Conservation (phyloP, 768 basidiomycete species). For the Psilocybe tampanensis region DNA sequence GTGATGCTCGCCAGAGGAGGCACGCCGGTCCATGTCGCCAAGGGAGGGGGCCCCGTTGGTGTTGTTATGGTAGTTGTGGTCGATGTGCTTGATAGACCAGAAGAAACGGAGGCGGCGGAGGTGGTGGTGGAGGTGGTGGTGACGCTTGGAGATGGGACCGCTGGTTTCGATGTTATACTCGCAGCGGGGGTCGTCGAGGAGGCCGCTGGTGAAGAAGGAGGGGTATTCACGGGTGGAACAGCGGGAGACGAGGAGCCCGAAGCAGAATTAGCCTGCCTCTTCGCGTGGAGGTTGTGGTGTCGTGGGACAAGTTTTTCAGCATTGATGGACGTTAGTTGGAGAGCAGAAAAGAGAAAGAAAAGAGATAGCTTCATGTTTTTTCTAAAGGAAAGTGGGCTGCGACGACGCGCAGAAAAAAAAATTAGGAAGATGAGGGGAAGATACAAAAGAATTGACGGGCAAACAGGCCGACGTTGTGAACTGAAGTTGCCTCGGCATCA, state of each 20-base stretch:
- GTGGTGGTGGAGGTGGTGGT: conserved; percentile 12
- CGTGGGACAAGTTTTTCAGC: conserved; percentile 37
- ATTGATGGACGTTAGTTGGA: conserved; percentile 36
- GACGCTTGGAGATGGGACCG: background rate
- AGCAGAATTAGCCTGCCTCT: conserved; percentile 31
- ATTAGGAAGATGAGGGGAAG: background rate
- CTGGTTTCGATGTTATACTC: too few relatives aligned
- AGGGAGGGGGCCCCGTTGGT: conserved; percentile 42
- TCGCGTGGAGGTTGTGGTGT: conserved; percentile 45
- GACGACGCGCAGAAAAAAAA: conserved; percentile 18
- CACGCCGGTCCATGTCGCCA: conserved; percentile 48
- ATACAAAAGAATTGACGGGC: too few relatives aligned
- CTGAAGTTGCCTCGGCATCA: too few relatives aligned
- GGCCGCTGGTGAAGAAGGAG: background rate
- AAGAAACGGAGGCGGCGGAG: conserved; percentile 5
- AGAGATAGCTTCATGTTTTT: conserved; percentile 46
- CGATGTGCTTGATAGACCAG: conserved; percentile 12
- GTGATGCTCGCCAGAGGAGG: conserved; percentile 63
- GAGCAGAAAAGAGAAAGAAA: conserved; percentile 46
- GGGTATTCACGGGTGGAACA: conserved; percentile 10
- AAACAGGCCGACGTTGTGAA: too few relatives aligned
- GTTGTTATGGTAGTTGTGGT: conserved; percentile 5
- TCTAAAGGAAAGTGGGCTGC: conserved; percentile 24
- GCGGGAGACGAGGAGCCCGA: conserved; percentile 15
- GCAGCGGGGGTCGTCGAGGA: too few relatives aligned